These are phyloP conservation scores for Arabis hirsuta DNA, from an alignment of 345 rosid species.

Conservation along the genomic window DNA sequence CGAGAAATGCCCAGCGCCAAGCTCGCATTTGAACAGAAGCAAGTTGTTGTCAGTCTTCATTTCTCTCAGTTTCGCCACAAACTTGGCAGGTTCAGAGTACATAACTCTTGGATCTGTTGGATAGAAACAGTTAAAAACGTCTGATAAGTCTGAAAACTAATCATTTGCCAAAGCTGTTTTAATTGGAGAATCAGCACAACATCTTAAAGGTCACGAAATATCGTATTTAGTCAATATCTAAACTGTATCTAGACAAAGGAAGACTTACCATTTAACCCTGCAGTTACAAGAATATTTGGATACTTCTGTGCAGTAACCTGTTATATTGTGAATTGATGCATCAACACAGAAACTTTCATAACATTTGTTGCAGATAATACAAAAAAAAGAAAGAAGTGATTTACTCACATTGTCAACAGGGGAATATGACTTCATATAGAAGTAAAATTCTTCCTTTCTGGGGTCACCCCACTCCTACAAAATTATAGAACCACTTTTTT, in stretches of 20 bases:
- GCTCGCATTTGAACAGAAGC: conserved; percentile 83
- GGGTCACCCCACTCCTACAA: conserved; percentile 99
- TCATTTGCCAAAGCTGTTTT: background rate
- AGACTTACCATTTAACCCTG: conserved; percentile 83
- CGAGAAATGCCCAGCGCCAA: conserved; percentile 94
- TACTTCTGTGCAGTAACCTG: conserved; percentile 82
- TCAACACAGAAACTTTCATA: conserved; percentile 10
- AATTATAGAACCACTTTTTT: conserved; percentile 4
- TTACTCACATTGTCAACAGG: conserved; percentile 86
- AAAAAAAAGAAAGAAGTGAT: conserved; percentile 7
- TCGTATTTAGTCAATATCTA: background rate
- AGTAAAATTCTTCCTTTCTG: conserved; percentile 81
- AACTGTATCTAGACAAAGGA: background rate
- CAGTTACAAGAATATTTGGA: conserved; percentile 80
- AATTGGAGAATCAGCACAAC: background rate
- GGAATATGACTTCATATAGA: conserved; percentile 91
- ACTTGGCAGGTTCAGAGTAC: conserved; percentile 94
- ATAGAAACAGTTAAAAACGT: background rate
- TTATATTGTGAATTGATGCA: conserved; percentile 4
- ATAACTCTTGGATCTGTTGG: conserved; percentile 82
- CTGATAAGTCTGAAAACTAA: background rate
- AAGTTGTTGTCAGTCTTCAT: conserved; percentile 73
- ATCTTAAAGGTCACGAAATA: background rate
- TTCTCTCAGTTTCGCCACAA: conserved; percentile 90
- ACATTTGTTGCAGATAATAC: conserved; percentile 24